Evolutionary conservation across 1,284 basidiomycete genomes (phyloP).

Genomic region (Porodaedalea pini): DNA sequence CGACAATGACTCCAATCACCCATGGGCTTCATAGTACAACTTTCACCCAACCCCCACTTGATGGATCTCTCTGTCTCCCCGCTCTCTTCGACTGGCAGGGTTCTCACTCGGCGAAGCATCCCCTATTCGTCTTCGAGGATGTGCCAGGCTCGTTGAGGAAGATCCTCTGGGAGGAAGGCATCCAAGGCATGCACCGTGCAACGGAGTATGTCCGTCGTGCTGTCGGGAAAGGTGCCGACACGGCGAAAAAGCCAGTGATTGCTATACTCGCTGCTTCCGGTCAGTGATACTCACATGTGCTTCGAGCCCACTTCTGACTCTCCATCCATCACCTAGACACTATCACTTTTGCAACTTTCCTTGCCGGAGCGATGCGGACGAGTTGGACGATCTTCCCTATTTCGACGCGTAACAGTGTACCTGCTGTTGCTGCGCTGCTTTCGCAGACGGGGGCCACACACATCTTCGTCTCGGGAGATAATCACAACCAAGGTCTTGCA

Average conservation of each 20-base stretch:
- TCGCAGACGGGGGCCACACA: slow-evolving; percentile 2
- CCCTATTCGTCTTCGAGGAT: too few species aligned
- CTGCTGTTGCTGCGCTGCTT: slow-evolving; percentile 18
- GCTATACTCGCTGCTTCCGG: slow-evolving; percentile 25
- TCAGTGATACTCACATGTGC: too few species aligned
- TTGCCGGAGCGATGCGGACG: slow-evolving; percentile 16
- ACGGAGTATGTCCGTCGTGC: slow-evolving; percentile 13
- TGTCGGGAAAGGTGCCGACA: not conserved
- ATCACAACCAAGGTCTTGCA: slow-evolving; percentile 1
- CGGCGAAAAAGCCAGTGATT: slow-evolving; percentile 7
- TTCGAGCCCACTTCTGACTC: too few species aligned
- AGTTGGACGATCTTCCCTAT: slow-evolving; percentile 19
- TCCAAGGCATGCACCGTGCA: slow-evolving; percentile 26
- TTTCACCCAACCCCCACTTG: slow-evolving; percentile 33
- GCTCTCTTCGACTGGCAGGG: too few species aligned
- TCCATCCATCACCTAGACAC: too few species aligned
- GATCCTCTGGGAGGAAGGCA: too few species aligned
- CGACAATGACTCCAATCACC: too few species aligned
- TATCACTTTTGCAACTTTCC: slow-evolving; percentile 15
- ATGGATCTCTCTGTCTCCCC: slow-evolving; percentile 33
- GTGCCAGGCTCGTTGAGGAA: too few species aligned
- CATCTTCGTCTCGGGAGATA: slow-evolving; percentile 13
- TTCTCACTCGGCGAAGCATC: too few species aligned
- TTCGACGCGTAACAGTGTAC: slow-evolving; percentile 15
- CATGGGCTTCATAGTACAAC: slow-evolving; percentile 14